Evolutionary conservation across 495 filamentous ascomycete genomes (phyloP).

Genomic region (Trichoderma reesei): DNA sequence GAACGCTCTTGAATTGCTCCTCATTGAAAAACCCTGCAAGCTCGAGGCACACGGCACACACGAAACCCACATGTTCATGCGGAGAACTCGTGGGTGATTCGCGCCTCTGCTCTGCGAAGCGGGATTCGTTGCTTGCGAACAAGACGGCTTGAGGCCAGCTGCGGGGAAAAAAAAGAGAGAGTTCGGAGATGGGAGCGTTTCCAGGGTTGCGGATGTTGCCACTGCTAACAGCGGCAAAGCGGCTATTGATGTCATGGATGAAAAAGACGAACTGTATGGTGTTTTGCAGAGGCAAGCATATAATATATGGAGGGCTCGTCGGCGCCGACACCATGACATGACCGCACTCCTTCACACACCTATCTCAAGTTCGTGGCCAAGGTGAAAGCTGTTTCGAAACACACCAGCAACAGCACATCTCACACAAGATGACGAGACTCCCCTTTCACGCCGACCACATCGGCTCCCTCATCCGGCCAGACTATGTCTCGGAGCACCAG

Average conservation of each 20-base stretch:
- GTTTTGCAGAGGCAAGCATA: no score
- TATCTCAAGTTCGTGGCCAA: not conserved
- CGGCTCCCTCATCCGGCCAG: constrained; percentile 69
- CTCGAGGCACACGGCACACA: not conserved
- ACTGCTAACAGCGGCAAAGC: not conserved
- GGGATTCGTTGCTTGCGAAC: no score
- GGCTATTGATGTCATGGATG: not conserved
- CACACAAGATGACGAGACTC: not conserved
- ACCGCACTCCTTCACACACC: not conserved
- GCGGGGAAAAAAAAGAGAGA: not conserved
- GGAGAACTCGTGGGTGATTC: not conserved
- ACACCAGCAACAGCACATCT: not conserved
- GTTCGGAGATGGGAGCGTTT: not conserved
- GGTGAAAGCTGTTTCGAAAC: not conserved
- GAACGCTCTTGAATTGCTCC: not conserved
- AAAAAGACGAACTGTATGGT: not conserved
- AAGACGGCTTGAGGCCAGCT: not conserved
- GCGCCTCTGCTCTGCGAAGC: no score
- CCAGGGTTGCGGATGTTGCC: not conserved
- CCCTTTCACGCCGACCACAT: constrained; percentile 81
- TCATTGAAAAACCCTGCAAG: not conserved
- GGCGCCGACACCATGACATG: not conserved
- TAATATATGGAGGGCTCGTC: not conserved
- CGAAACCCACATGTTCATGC: not conserved
- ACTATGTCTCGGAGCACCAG: constrained; percentile 45